Base-by-base conservation (phyloP, 2,329 filamentous ascomycete genomes). In the Alternaria longipes region DNA sequence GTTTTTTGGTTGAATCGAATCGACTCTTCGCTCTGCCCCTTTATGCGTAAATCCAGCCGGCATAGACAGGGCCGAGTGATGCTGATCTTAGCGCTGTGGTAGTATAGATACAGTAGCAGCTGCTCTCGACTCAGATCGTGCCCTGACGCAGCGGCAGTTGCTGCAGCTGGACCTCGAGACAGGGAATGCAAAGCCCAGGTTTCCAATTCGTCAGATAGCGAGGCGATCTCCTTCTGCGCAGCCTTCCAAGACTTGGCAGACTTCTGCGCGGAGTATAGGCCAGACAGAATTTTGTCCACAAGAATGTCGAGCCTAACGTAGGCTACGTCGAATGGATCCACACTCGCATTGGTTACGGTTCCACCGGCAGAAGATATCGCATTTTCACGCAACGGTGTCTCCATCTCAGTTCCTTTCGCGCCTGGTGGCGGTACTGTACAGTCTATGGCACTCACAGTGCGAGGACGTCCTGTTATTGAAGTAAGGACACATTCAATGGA, bases 11-110 rank as follows among this genome's bases (percentile, higher is more conserved):
- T 74, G 56, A 80, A 74, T 1, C 61, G 59, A 14, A 62, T 67
- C 5, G 76, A 79, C 7, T 60, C 41, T 32, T 67, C 58, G 4
- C 71, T 76, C 54, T 79, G 76, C 9, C 67, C 62, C n/a, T 68
- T 61, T 32, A 79, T 77, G 5, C 71, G 72, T 4, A 60, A 9
- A n/a, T 79, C 72, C 11, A 79, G 42, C 16, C 74, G 64, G 49
- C 78, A 81, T 1, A 81, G 62, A 53, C 77, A 79, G 8, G 79
- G 79, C 8, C 77, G 75, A 16, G 71, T 77, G 28, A 78, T 77
- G 20, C 80, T 71, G 2, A 81, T 74, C 36, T 70, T 74, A 2
- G 72, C 67, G 44, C 72, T 78, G 47, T 72, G 72, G 50, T 77
- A 81, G 12, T 69, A 63, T 9, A 79, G 70, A 14, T 57, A 51